Evolutionary conservation across 2,329 filamentous ascomycete species (phyloP), one percentile per base, ranked within the genome.

Genomic region (Hymenoscyphus linearis): DNA sequence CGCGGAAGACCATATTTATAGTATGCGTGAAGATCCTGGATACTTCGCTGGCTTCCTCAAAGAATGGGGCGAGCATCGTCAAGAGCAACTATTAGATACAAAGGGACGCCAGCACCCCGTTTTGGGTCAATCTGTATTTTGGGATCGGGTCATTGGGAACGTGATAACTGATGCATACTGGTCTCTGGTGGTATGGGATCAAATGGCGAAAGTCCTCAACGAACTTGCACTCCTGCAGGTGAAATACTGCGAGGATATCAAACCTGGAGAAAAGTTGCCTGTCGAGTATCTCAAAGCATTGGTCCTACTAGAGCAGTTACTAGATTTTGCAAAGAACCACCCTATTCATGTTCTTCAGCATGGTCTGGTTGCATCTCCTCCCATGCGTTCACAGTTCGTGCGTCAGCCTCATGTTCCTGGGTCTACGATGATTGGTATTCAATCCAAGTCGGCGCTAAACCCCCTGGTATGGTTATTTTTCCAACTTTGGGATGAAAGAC

Each of bases 21-120:
- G 76, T 0, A 72, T 87, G 2, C 76, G 83, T 6, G 84, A 87
- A 65, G 85, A 87, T 67, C 83, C 84, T 0, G 72, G 72, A 0
- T 86, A 85, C 70, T 86, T 86, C 64, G 71, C 75, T 3, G 74
- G 80, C 1, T 59, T 71, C 0, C 53, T 84, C 1, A 64, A 68
- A 10, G 78, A 82, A 1, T 66, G 68, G 31, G 74, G 73, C 26
- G 80, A 83, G 14, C 83, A 85, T 66, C 72, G 76, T 0, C 69
- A 71, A 10, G 77, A 82, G 55, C 69, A 74, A 59, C 22, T 82
- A n/a, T 75, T 69, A n/a, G 80, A 82, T 58, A 64, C 60, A 0
- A 27, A 67, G 2, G 76, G 76, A 18, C 34, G 22, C 10, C 36
- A 13, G 10, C 65, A 69, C 61, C 65, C 68, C 22, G 36, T 61